These are phyloP conservation scores for Aspergillus texensis DNA, from an alignment of 2,329 filamentous ascomycete species.

Conservation along the genomic window DNA sequence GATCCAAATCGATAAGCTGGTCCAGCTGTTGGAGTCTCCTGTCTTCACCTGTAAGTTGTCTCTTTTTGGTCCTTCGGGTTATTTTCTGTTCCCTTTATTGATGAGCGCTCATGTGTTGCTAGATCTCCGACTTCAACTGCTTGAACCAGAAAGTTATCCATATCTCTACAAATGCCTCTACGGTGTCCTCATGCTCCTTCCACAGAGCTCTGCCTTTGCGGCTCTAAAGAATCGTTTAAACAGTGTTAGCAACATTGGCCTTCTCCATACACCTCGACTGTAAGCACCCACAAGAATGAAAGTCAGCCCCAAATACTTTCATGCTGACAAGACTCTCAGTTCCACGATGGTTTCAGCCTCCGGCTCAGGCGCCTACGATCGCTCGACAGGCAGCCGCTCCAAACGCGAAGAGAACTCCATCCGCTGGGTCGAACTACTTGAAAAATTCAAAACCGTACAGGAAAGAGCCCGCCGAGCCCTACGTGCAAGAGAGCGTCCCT, in stretches of 20 bases:
- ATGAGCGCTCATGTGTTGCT: conserved; percentile 16
- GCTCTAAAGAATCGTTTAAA: conserved; percentile 95
- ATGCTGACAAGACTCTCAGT: conserved; percentile 16
- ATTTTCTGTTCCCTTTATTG: background rate
- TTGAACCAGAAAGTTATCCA: conserved; percentile 93
- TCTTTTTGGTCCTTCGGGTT: conserved; percentile 9
- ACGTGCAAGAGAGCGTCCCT: conserved; percentile 49
- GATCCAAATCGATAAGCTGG: conserved; percentile 97
- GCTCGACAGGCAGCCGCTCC: conserved; percentile 68
- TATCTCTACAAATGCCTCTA: conserved; percentile 98
- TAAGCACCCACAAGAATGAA: conserved; percentile 53
- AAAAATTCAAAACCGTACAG: conserved; percentile 91
- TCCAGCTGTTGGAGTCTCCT: conserved; percentile 93
- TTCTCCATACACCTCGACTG: conserved; percentile 81
- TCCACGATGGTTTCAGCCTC: conserved; percentile 16
- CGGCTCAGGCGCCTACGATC: conserved; percentile 61
- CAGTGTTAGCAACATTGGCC: conserved; percentile 95
- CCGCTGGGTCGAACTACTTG: conserved; percentile 87
- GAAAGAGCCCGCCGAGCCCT: conserved; percentile 78
- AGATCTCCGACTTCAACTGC: conserved; percentile 91
- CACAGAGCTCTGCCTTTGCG: conserved; percentile 95
- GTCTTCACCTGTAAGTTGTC: conserved; percentile 86
- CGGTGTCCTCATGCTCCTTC: conserved; percentile 95
- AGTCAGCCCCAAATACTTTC: background rate
- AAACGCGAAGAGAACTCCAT: conserved; percentile 85